phyloP scores from a whole-genome alignment of 352 stramenopile species.

The Hyaloperonospora arabidopsidis region DNA sequence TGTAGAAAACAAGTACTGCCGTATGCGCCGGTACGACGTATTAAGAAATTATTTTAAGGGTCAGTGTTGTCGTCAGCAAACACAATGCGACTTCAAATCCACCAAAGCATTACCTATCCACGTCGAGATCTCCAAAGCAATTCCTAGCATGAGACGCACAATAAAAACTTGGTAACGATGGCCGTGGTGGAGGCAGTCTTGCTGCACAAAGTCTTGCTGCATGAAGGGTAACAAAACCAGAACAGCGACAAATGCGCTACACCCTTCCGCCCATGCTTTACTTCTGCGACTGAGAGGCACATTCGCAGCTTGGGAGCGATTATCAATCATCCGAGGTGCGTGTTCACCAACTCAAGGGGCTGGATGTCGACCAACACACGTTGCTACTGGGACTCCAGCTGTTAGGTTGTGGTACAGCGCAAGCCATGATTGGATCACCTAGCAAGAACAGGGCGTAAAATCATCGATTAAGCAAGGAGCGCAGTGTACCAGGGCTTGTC shows the following conservation, averaged over 20 bases:
- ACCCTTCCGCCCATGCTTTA: constrained; percentile 3
- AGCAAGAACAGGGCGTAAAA: constrained; percentile 6
- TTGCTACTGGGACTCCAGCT: constrained; percentile 22
- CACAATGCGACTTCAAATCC: constrained; percentile 6
- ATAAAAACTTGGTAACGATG: no score
- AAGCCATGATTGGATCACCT: constrained; percentile 45
- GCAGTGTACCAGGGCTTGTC: background rate
- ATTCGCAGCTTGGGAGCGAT: constrained; percentile 1
- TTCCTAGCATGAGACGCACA: constrained; percentile 3
- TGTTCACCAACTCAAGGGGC: constrained; percentile 12
- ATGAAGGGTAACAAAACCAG: constrained; percentile 3
- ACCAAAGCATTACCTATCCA: constrained; percentile 14
- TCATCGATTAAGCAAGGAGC: background rate
- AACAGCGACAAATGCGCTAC: constrained; percentile 5
- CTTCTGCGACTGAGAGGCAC: background rate
- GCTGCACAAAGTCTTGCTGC: constrained; percentile 3
- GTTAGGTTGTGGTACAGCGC: constrained; percentile 34
- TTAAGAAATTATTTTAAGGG: constrained; percentile 12
- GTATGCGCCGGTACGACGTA: constrained; percentile 15
- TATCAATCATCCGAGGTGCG: constrained; percentile 4
- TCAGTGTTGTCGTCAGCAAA: constrained; percentile 12
- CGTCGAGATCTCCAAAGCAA: constrained; percentile 4
- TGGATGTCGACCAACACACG: constrained; percentile 15
- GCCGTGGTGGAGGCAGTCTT: constrained; percentile 17
- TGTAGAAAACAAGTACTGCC: constrained; percentile 11